These are phyloP conservation scores for Borealophlyctis nickersoniae DNA, from an alignment of 192 early-diverging fungal species.

Conservation along the genomic window DNA sequence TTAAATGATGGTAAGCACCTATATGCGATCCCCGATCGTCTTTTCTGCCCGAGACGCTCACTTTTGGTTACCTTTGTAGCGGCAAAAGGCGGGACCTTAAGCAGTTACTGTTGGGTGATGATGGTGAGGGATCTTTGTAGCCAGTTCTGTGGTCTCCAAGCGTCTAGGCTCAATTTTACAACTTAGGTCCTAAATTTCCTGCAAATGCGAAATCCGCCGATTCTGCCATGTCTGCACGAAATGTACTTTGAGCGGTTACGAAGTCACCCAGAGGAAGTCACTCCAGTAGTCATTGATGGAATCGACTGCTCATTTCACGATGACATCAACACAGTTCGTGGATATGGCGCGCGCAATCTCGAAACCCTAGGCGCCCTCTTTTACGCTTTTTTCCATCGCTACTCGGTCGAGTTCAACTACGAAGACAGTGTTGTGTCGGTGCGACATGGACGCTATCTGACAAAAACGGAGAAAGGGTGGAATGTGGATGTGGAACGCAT, in stretches of 20 bases:
- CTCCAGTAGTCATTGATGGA: slow-evolving; percentile 43
- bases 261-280: slow-evolving; percentile 16
- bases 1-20: slow-evolving; percentile 75
- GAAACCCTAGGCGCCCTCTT: slow-evolving; percentile 77
- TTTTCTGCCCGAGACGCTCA: not conserved
- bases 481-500: slow-evolving; percentile 61
- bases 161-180: not conserved
- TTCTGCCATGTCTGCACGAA: slow-evolving; percentile 82
- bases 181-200: slow-evolving; percentile 77
- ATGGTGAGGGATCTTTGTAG: slow-evolving; percentile 47
- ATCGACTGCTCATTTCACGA: slow-evolving; percentile 75
- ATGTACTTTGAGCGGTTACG: slow-evolving; percentile 34
- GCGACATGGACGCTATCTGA: slow-evolving; percentile 72
- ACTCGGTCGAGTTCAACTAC: slow-evolving; percentile 82
- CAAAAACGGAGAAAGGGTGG: slow-evolving; percentile 86
- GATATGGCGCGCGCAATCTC: slow-evolving; percentile 66
- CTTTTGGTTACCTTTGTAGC: slow-evolving; percentile 15
- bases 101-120: slow-evolving; percentile 93
- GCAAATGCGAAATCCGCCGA: slow-evolving; percentile 83
- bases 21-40: not conserved
- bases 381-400: slow-evolving; percentile 78
- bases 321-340: slow-evolving; percentile 61
- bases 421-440: slow-evolving; percentile 75
- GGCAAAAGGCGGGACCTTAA: slow-evolving; percentile 91
- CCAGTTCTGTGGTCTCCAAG: not conserved